Evolutionary conservation across 169 alveolate species (phyloP).

Genomic region (Plasmodium knowlesi): DNA sequence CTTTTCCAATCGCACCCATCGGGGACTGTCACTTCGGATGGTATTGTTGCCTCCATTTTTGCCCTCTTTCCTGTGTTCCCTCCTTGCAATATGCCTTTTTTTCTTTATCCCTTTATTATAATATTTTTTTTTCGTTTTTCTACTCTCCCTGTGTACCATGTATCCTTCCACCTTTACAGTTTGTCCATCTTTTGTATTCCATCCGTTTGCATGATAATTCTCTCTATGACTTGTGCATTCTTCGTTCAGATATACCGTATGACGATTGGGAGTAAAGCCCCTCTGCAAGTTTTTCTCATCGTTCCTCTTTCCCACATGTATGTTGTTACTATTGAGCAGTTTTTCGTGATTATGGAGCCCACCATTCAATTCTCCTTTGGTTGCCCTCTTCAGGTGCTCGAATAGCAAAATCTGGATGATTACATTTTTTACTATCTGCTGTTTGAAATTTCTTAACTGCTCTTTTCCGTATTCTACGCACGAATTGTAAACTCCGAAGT

Average conservation of each 20-base stretch:
- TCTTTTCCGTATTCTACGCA: not conserved
- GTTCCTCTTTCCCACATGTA: not conserved
- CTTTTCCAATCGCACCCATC: not conserved
- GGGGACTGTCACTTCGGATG: not conserved
- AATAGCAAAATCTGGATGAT: constrained; percentile 5
- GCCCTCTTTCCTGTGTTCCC: not conserved
- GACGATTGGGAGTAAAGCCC: not conserved
- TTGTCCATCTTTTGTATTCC: not conserved
- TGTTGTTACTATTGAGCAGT: not conserved
- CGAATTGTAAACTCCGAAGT: not conserved
- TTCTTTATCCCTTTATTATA: not conserved
- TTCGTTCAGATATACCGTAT: not conserved
- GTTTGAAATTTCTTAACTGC: not conserved
- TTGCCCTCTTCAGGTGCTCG: constrained; percentile 22
- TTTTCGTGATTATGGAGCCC: not conserved
- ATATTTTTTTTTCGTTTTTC: not conserved
- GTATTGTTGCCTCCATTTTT: not conserved
- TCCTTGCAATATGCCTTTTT: not conserved
- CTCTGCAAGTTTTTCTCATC: not conserved
- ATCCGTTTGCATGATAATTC: not conserved
- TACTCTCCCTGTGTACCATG: not conserved
- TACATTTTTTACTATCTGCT: not conserved
- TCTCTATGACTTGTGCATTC: not conserved
- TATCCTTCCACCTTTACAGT: not conserved
- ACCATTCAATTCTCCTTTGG: not conserved